Evolutionary conservation across 371 early-diverging fungal genomes (phyloP).

Genomic region (Saksenaea vasiformis): DNA sequence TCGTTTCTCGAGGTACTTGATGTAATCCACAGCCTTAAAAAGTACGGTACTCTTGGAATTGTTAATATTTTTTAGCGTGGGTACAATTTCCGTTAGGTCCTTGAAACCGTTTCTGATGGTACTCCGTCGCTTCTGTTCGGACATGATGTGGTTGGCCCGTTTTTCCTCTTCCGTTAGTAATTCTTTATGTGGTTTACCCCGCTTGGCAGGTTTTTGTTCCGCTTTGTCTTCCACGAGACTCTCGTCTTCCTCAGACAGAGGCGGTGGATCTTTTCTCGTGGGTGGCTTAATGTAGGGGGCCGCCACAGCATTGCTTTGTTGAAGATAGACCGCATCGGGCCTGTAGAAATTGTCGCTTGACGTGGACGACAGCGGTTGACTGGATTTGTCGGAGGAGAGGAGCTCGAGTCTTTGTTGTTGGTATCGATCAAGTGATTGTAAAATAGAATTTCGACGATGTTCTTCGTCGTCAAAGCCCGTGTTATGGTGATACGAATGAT

Average conservation of each 20-base stretch:
- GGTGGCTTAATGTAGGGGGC: conserved; percentile 23
- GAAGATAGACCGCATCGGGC: conserved; percentile 28
- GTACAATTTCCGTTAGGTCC: conserved; percentile 79
- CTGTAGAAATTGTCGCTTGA: conserved; percentile 1
- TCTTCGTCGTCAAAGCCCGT: conserved; percentile 33
- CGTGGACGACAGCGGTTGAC: conserved; percentile 4
- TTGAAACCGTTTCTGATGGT: conserved; percentile 87
- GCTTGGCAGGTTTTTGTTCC: conserved; percentile 19
- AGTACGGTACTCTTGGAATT: conserved; percentile 58
- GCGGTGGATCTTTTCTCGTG: neutral
- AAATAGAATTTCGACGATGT: conserved; percentile 30
- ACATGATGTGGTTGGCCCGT: conserved; percentile 87
- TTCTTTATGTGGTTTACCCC: conserved; percentile 50
- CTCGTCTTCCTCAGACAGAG: neutral
- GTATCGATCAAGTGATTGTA: conserved; percentile 36
- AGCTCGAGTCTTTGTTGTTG: conserved; percentile 15
- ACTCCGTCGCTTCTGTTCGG: conserved; percentile 87
- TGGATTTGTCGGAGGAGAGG: conserved; percentile 1
- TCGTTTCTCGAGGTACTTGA: conserved; percentile 43
- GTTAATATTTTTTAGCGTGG: conserved; percentile 64
- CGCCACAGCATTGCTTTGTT: conserved; percentile 28
- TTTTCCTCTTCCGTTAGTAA: conserved; percentile 86
- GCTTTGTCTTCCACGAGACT: conserved; percentile 13
- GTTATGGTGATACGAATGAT: conserved; percentile 5
- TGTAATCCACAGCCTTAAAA: conserved; percentile 57